A percentile compares a stretch with the other conserved stretches of the same genome.
Evolutionary conservation across 768 basidiomycete genomes (phyloP).

Genomic region (Sporobolomyces roseus): DNA sequence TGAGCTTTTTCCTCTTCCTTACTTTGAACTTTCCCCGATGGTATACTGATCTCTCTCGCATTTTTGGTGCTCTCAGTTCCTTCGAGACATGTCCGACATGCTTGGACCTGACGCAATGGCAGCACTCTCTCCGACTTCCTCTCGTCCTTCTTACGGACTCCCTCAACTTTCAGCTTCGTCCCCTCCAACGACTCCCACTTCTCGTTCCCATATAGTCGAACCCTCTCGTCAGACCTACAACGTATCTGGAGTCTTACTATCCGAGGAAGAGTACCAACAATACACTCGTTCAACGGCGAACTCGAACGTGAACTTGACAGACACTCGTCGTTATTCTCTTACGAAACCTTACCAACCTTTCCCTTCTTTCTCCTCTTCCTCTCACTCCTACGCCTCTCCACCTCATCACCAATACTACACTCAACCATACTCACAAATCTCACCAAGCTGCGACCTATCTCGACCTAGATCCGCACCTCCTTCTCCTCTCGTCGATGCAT

Average conservation of each 20-base stretch:
- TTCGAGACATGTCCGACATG: slow-evolving; percentile 30
- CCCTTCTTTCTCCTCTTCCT: too few relatives aligned
- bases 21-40: too few relatives aligned
- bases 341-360: too few relatives aligned
- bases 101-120: slow-evolving; percentile 23
- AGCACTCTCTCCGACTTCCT: background rate
- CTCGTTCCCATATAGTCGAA: background rate
- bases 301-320: too few relatives aligned
- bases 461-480: slow-evolving; percentile 13
- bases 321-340: background rate
- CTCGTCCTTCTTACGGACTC: too few relatives aligned
- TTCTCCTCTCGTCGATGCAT: slow-evolving; percentile 10
- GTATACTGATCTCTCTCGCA: background rate
- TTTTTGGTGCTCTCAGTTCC: slow-evolving; percentile 12
- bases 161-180: too few relatives aligned
- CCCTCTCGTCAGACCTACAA: slow-evolving; percentile 11
- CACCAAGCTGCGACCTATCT: background rate
- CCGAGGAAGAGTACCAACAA: slow-evolving; percentile 13
- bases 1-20: background rate
- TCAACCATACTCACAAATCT: background rate
- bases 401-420: background rate
- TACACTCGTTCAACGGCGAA: background rate
- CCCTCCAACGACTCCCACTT: background rate
- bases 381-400: background rate
- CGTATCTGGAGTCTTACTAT: slow-evolving; percentile 27